Base-by-base conservation (phyloP, 768 basidiomycete species). In the Rhodotorula babjevae region DNA sequence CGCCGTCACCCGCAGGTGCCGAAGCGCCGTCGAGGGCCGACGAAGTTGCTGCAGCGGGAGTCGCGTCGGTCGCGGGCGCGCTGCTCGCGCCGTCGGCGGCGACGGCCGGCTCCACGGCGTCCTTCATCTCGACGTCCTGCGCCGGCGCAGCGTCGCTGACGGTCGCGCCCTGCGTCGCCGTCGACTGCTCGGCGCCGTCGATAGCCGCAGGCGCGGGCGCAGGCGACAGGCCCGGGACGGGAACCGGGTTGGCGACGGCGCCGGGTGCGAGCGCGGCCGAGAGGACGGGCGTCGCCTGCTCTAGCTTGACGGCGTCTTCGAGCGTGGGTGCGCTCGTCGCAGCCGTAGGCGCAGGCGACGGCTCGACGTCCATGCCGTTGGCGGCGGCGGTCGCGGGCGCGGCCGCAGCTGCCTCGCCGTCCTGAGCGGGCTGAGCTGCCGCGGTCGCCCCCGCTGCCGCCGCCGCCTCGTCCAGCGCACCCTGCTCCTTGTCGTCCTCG, bases 251-350 rank as follows among this genome's bases (percentile, higher is more conserved):
- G 49, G 29, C 18, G n/a, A 40, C 33, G 23, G 36, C 8, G 49
- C 49, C 18, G 40, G 58, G 58, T 1, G 68, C 50, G 5, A 40
- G 5, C 15, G 63, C 42, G 1, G 68, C 6, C 33, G 33, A 46
- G 18, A 71, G 46, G 23, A 66, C 47, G 19, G 65, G 59, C 31
- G 49, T 66, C 50, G 60, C 66, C 59, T 67, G 66, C 66, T 67
- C 66, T 36, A 61, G 33, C 52, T 67, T 67, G 66, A 67, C 65
- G 12, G 7, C 31, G 23, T 65, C 64, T 11, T 18, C 44, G 6
- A 42, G 25, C 2, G 42, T 27, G 18, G 58, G n/a, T 1, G 36
- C 15, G 8, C 18, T 21, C 14, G 25, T 25, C 14, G 53, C 8
- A 2, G 27, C 53, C 16, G 53, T 25, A 5, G 53, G n/a, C 15